phyloP scores from a whole-genome alignment of 2,329 filamentous ascomycete genomes.

The Rasamsonia emersonii region DNA sequence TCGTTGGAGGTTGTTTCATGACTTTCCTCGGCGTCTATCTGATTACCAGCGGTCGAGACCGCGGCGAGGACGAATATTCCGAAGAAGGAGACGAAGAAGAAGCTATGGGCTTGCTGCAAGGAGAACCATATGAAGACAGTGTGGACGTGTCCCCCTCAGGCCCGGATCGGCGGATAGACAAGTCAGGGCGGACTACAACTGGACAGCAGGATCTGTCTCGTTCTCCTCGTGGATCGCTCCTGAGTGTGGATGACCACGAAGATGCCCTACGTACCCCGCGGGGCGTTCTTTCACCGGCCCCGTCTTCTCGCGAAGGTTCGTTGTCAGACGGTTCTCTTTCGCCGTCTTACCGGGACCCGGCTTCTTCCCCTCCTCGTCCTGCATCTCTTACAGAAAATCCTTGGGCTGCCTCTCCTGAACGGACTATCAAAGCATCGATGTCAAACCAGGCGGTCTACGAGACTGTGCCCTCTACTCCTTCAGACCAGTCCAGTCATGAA shows the following conservation, averaged over 20 bases:
- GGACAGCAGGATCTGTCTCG: constrained; percentile 12
- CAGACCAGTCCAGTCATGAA: constrained; percentile 11
- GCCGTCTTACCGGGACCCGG: constrained; percentile 16
- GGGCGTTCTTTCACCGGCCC: constrained; percentile 22
- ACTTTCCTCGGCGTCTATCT: constrained; percentile 97
- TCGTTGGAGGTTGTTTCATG: constrained; percentile 78
- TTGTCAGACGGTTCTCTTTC: constrained; percentile 23
- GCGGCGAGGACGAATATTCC: constrained; percentile 50
- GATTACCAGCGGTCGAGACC: constrained; percentile 75
- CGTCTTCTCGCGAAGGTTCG: constrained; percentile 24
- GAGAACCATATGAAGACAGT: constrained; percentile 28
- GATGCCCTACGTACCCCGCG: constrained; percentile 25
- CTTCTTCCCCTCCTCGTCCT: constrained; percentile 22
- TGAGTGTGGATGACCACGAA: constrained; percentile 24
- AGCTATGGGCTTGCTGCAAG: constrained; percentile 32
- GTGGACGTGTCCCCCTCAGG: constrained; percentile 22
- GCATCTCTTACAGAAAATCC: constrained; percentile 30
- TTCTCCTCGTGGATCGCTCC: constrained; percentile 26
- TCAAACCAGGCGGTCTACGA: constrained; percentile 16
- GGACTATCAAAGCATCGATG: constrained; percentile 9
- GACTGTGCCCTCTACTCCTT: constrained; percentile 16
- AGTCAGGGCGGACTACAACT: constrained; percentile 9
- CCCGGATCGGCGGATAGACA: constrained; percentile 12
- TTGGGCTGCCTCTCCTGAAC: constrained; percentile 24
- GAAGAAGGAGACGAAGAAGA: constrained; percentile 54